Base-by-base conservation (phyloP, 2,329 filamentous ascomycete genomes). In the Penicillium sp. region DNA sequence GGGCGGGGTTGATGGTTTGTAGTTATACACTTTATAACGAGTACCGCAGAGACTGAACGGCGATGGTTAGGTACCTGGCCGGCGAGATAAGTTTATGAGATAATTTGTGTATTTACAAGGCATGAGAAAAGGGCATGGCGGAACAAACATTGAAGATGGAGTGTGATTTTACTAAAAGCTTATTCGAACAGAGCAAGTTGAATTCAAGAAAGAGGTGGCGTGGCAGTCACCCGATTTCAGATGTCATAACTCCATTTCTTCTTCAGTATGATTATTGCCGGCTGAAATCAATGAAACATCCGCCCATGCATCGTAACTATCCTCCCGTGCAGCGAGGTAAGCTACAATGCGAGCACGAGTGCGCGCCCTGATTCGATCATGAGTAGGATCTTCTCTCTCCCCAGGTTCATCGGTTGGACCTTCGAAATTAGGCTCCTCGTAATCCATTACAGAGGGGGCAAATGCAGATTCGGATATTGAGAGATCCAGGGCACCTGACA, bases 201-300 rank as follows among this genome's bases (percentile, higher is more conserved):
- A n/a, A n/a, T n/a, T n/a, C n/a, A n/a, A n/a, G n/a, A n/a, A n/a
- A n/a, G n/a, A n/a, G n/a, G n/a, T n/a, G n/a, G n/a, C n/a, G n/a
- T n/a, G n/a, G n/a, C n/a, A n/a, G n/a, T n/a, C n/a, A n/a, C n/a
- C n/a, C n/a, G n/a, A n/a, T n/a, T n/a, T n/a, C n/a, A n/a, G n/a
- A n/a, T n/a, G n/a, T 61, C 46, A 78, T 27, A 78, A 52, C 56
- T 78, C 76, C 47, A 70, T 49, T 52, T 79, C 76, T 41, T 69
- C 64, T 47, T 72, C 63, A 0, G 67, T 65, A 62, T 78, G 75
- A 52, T 76, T 76, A 58, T 73, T 68, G 2, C 70, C 68, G 5
- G 71, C 68, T 21, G 76, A 79, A 24, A 78, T 64, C 23, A 80
- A 61, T 3, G 74, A 64, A n/a, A 73, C 56, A 18, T 69, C 62